A percentile compares a stretch with the other conserved stretches of the same genome.
Evolutionary conservation across 148 eudicot genomes (phyloP).

Genomic region (Camellia sinensis): DNA sequence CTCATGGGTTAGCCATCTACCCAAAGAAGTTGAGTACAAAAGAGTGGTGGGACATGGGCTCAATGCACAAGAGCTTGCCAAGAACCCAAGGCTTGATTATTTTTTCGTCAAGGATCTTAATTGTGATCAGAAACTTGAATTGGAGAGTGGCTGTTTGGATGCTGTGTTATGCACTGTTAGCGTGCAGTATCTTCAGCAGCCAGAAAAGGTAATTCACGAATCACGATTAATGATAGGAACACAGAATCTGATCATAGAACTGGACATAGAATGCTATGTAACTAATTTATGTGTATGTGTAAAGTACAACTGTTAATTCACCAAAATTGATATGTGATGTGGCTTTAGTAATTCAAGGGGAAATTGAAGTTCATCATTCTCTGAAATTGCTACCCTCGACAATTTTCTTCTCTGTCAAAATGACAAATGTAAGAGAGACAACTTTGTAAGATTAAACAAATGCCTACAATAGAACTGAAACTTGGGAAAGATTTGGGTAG

Average conservation of each 20-base stretch:
- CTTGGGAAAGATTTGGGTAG: too few relatives aligned
- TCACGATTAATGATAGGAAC: too few relatives aligned
- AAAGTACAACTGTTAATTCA: not conserved
- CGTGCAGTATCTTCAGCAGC: constrained; percentile 75
- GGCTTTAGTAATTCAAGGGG: not conserved
- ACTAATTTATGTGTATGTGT: not conserved
- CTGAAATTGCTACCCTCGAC: too few relatives aligned
- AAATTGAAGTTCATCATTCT: too few relatives aligned
- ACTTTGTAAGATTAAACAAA: not conserved
- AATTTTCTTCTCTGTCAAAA: too few relatives aligned
- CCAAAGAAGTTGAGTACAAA: constrained; percentile 44
- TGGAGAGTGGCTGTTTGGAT: constrained; percentile 47
- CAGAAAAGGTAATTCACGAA: constrained; percentile 46
- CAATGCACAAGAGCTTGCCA: constrained; percentile 67
- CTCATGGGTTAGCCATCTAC: constrained; percentile 80
- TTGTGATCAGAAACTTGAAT: constrained; percentile 44
- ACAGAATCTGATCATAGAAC: too few relatives aligned
- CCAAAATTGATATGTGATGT: not conserved
- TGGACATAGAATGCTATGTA: too few relatives aligned
- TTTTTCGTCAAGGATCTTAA: constrained; percentile 73
- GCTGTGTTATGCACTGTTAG: constrained; percentile 71
- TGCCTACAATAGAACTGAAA: too few relatives aligned
- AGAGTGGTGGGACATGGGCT: constrained; percentile 71
- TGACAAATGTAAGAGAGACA: too few relatives aligned
- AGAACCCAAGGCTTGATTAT: constrained; percentile 51